Conservation (phyloP, 495 filamentous ascomycete species). For the Neurospora sublineolata region DNA sequence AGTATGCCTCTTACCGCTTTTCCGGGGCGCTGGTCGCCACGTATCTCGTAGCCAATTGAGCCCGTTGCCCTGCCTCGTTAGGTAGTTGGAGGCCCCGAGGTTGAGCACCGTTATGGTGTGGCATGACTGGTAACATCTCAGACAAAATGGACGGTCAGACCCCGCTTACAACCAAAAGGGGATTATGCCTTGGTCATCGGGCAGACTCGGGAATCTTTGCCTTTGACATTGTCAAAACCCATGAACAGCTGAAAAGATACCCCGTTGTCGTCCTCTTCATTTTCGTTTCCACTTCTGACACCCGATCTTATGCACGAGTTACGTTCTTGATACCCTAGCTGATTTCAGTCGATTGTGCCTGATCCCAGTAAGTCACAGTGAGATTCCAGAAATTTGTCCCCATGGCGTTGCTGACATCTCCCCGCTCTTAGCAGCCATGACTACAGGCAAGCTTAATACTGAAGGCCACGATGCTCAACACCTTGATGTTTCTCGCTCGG, state of each 20-base stretch:
- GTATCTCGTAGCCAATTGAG: not conserved
- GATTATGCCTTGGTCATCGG: not conserved
- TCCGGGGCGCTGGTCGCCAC: not conserved
- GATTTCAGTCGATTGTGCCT: not conserved
- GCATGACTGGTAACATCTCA: not conserved
- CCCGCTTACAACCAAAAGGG: not conserved
- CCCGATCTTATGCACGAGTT: not conserved
- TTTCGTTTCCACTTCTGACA: not conserved
- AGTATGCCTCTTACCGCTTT: not conserved
- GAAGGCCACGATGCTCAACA: not conserved
- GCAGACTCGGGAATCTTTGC: not conserved
- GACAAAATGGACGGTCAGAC: not conserved
- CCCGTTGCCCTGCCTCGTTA: not conserved
- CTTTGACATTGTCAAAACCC: not conserved
- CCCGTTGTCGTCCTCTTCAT: not conserved
- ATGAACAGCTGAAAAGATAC: not conserved
- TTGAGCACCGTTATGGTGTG: not conserved
- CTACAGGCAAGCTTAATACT: not conserved
- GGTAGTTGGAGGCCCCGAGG: not conserved
- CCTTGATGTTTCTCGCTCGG: not conserved
- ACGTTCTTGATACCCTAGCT: not conserved
- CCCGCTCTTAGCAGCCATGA: not conserved
- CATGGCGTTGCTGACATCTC: not conserved
- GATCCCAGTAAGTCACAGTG: not conserved
- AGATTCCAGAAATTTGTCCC: not conserved